Conservation (phyloP, 225 moss, liverwort and hornwort genomes). For the Pseudisothecium myosuroides region DNA sequence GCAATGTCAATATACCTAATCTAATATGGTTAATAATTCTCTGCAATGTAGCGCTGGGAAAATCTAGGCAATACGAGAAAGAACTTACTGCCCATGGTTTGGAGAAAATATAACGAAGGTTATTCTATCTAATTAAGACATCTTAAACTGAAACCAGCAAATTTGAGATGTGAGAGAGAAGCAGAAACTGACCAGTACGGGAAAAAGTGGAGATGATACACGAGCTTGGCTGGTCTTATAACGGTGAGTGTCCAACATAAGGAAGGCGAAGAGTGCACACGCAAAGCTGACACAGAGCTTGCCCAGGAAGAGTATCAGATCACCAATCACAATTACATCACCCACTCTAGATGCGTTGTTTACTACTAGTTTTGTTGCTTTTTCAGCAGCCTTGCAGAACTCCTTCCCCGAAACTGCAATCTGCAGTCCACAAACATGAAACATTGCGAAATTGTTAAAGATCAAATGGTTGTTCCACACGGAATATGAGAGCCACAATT, state of each 20-base stretch:
- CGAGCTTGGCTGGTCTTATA: slow-evolving; percentile 57
- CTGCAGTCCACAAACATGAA: not conserved
- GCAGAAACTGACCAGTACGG: slow-evolving; percentile 46
- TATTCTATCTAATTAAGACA: accelerated
- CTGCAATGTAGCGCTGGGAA: accelerated
- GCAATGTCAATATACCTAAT: accelerated
- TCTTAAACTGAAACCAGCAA: not conserved
- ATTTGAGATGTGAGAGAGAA: accelerated
- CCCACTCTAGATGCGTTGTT: slow-evolving; percentile 58
- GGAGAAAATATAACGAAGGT: accelerated
- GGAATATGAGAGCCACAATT: accelerated
- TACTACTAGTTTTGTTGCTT: slow-evolving; percentile 46
- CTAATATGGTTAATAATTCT: no score
- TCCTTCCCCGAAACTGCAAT: slow-evolving; percentile 74
- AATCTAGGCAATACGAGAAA: not conserved
- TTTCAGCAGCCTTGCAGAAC: slow-evolving; percentile 69
- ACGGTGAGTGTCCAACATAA: slow-evolving; percentile 79
- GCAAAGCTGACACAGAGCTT: slow-evolving; percentile 67
- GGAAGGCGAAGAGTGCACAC: slow-evolving; percentile 54
- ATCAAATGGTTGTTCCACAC: accelerated
- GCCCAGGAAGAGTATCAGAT: slow-evolving; percentile 64
- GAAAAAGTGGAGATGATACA: slow-evolving; percentile 83
- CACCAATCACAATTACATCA: slow-evolving; percentile 56
- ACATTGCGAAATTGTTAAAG: accelerated
- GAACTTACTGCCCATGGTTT: accelerated